These are phyloP conservation scores for Lipomyces mesembrius DNA, from an alignment of 805 yeast genomes.

Conservation along the genomic window DNA sequence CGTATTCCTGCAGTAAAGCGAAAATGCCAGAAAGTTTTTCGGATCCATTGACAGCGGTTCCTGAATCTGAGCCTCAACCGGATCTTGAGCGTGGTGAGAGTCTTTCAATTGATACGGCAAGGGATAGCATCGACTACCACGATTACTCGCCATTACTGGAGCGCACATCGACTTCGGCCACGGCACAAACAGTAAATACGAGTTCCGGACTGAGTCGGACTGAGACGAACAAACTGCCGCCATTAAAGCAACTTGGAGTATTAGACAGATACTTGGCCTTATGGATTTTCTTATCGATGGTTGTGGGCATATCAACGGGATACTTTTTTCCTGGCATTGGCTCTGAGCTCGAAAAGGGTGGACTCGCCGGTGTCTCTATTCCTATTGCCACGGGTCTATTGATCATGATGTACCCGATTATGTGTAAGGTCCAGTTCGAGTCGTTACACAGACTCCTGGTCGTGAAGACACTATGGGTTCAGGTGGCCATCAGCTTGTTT, in stretches of 20 bases:
- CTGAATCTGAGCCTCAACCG: constrained; percentile 11
- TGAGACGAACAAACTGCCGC: constrained; percentile 28
- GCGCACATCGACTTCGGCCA: constrained; percentile 15
- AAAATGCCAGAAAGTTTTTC: neutral
- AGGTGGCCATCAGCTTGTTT: constrained; percentile 49
- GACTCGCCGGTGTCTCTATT: constrained; percentile 40
- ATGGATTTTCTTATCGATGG: constrained; percentile 41
- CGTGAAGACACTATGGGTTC: constrained; percentile 38
- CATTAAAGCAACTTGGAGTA: constrained; percentile 29
- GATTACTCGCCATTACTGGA: constrained; percentile 30
- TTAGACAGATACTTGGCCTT: constrained; percentile 38
- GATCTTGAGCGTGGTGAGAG: constrained; percentile 32
- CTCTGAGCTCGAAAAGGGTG: constrained; percentile 30
- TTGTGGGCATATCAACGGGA: constrained; percentile 40
- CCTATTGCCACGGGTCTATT: constrained; percentile 53
- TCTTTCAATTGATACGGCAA: constrained; percentile 20
- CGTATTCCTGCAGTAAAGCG: neutral
- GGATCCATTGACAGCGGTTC: constrained; percentile 26
- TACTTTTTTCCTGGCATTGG: constrained; percentile 39
- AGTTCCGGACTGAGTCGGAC: constrained; percentile 16
- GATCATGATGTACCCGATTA: constrained; percentile 63
- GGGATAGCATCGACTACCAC: constrained; percentile 21
- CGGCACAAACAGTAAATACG: constrained; percentile 17
- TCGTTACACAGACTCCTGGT: constrained; percentile 43
- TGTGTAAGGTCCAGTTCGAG: constrained; percentile 60